These are phyloP conservation scores for Immersiporthe knoxdaviesiana DNA, from an alignment of 2,329 filamentous ascomycete genomes.

Conservation along the genomic window DNA sequence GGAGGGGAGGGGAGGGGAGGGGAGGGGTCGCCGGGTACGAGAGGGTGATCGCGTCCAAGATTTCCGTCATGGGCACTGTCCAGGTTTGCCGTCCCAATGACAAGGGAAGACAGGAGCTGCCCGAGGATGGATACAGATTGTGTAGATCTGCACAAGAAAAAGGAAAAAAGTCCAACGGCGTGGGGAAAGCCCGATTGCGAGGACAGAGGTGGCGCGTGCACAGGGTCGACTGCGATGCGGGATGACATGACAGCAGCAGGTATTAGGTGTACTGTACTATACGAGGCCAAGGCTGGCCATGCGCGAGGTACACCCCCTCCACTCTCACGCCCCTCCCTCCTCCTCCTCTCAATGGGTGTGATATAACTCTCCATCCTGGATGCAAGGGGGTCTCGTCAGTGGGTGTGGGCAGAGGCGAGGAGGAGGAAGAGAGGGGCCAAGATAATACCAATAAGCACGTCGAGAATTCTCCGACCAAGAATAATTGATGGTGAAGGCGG, in stretches of 20 bases:
- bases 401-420: background rate
- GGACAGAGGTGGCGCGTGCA: background rate
- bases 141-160: slow-evolving; percentile 7
- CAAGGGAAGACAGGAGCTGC: background rate
- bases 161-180: background rate
- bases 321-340: too few relatives aligned
- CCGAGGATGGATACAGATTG: slow-evolving; percentile 1
- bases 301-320: background rate
- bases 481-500: background rate
- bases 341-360: background rate
- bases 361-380: background rate
- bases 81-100: slow-evolving; percentile 2
- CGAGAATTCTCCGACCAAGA: slow-evolving; percentile 11
- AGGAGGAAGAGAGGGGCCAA: background rate
- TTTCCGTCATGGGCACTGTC: background rate
- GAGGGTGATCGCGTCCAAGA: slow-evolving; percentile 8
- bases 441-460: background rate
- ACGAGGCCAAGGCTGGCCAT: slow-evolving; percentile 1
- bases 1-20: too few relatives aligned
- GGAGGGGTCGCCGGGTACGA: background rate
- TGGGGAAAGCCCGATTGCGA: slow-evolving; percentile 13
- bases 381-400: background rate
- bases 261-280: background rate
- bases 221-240: background rate
- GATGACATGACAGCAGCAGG: background rate